A percentile compares a stretch with the other conserved stretches of the same genome.
These are phyloP conservation scores for Microcera coccophila DNA, from an alignment of 2,329 filamentous ascomycete genomes.

Conservation along the genomic window DNA sequence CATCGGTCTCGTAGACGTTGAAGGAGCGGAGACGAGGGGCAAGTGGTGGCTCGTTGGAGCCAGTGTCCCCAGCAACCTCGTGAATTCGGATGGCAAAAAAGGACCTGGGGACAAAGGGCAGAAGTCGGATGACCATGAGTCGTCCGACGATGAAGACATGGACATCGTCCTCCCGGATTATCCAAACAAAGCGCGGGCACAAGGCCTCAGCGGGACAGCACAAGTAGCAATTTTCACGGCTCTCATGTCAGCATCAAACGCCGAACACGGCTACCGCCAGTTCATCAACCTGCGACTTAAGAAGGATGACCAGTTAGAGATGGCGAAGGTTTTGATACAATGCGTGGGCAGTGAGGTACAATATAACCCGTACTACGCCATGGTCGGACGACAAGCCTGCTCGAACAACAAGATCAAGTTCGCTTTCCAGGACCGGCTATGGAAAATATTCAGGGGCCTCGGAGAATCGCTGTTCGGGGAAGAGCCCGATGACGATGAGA, in stretches of 20 bases:
- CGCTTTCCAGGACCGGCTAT: constrained; percentile 82
- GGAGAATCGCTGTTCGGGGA: constrained; percentile 75
- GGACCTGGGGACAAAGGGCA: constrained; percentile 28
- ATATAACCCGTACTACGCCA: constrained; percentile 91
- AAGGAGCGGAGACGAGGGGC: constrained; percentile 76
- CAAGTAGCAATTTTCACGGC: constrained; percentile 90
- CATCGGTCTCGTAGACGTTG: constrained; percentile 77
- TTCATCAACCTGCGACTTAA: constrained; percentile 81
- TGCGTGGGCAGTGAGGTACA: constrained; percentile 77
- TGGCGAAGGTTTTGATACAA: constrained; percentile 81
- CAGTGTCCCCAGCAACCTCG: constrained; percentile 61
- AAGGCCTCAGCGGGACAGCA: constrained; percentile 83
- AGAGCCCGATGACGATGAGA: constrained; percentile 54
- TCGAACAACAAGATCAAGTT: constrained; percentile 71
- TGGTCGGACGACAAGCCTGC: constrained; percentile 77
- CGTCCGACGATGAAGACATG: constrained; percentile 45
- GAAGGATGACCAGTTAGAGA: constrained; percentile 78
- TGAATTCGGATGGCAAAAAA: constrained; percentile 2
- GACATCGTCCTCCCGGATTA: constrained; percentile 62
- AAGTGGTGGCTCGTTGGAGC: constrained; percentile 99
- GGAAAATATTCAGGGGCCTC: constrained; percentile 79
- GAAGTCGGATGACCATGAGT: constrained; percentile 18
- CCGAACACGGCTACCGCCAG: constrained; percentile 75
- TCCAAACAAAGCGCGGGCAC: constrained; percentile 66
- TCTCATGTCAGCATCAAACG: constrained; percentile 80